Base-by-base conservation (phyloP, 352 stramenopile species). In the Plasmopara viticola region DNA sequence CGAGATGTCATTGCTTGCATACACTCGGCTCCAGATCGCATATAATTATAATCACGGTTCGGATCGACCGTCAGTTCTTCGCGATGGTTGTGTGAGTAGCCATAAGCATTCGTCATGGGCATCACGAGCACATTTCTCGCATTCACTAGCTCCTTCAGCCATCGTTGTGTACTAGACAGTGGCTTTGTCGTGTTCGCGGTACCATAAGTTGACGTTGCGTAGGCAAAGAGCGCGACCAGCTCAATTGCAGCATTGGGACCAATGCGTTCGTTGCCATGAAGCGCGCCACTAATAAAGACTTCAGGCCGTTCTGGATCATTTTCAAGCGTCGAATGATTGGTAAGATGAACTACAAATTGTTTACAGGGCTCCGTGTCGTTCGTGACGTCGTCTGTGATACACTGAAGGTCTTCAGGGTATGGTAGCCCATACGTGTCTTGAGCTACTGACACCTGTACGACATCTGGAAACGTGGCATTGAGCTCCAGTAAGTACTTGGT, bases 21-120 rank as follows among this genome's bases (percentile, higher is more conserved):
- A 67, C 97, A 99, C 3, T 90, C 61, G 3, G 59, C 39, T 1
- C 64, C 69, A 6, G 62, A 53, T 18, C 89, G 75, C 80, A 98
- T 94, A 66, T 98, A 98, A 47, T 97, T 96, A 76, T 98, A 99
- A 66, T 99, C 97, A 31, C 96, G 86, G 67, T 99, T 99, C 25
- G 97, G 95, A 68, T 99, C 97, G 18, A 99, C 66, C 0, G 46
- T 42, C 6, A 81, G 59, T 67, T 99, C 96, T 30, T 81, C 70
- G 29, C 95, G 78, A 40, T 58, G 47, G 58, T 95, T 70, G 33
- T 84, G 71, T 14, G 73, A 74, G 68, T 98, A 98, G 14, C 96
- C 96, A 42, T 95, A 81, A 9, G 94, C 86, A 56, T 99, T 99
- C 17, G 95, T 95, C 62, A 94, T 97, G 29, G 95, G 94, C 51